These are phyloP conservation scores for Lepidium sativum DNA, from an alignment of 345 rosid genomes.

Conservation along the genomic window DNA sequence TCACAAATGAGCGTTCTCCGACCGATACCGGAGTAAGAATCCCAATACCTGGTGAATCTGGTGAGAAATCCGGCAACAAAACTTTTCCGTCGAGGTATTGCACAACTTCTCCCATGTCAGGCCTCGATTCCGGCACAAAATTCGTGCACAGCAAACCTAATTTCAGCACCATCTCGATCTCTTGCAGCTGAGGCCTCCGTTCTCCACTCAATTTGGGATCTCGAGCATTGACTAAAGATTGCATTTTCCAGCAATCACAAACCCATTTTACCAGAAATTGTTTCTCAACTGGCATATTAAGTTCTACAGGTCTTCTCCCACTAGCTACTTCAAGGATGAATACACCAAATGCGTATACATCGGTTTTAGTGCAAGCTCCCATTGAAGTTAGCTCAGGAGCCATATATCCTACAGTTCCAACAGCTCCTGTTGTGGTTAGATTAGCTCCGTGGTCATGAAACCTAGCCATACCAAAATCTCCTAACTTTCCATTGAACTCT, in stretches of 20 bases:
- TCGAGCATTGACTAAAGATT: conserved; percentile 14
- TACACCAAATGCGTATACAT: conserved; percentile 41
- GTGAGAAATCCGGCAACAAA: conserved; percentile 23
- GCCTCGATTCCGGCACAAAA: conserved; percentile 24
- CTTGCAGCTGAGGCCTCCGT: neutral
- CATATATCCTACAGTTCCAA: conserved; percentile 64
- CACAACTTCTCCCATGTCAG: conserved; percentile 29
- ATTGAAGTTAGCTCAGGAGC: conserved; percentile 41
- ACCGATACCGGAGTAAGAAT: conserved; percentile 1
- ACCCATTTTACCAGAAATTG: conserved; percentile 34
- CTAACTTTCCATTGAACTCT: conserved; percentile 66
- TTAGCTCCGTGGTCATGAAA: conserved; percentile 64
- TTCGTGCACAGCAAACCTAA: conserved; percentile 35
- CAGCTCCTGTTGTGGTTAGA: conserved; percentile 62
- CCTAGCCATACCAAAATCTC: conserved; percentile 91
- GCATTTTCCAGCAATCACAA: conserved; percentile 22
- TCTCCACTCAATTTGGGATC: conserved; percentile 27
- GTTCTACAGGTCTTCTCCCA: conserved; percentile 45
- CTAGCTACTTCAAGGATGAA: conserved; percentile 43
- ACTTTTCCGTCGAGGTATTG: conserved; percentile 12
- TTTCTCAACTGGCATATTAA: neutral
- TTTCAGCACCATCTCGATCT: conserved; percentile 29
- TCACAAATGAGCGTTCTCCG: neutral
- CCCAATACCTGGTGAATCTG: conserved; percentile 21
- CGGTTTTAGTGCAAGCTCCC: conserved; percentile 34